Evolutionary conservation across 1,284 basidiomycete genomes (phyloP).

Genomic region (Microbotryum scabiosae): DNA sequence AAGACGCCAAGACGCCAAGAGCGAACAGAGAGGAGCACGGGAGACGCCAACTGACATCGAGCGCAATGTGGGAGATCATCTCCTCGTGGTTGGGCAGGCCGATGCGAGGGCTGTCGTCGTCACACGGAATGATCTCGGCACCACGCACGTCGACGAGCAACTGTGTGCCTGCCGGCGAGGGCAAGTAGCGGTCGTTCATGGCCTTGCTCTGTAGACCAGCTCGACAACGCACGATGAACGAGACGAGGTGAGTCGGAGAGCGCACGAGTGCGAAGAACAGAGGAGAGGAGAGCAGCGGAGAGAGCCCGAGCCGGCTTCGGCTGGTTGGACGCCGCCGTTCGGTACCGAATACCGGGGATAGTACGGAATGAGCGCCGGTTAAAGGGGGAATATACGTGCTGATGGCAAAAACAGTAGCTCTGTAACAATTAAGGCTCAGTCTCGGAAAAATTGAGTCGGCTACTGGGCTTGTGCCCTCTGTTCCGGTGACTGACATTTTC

Average conservation of each 20-base stretch:
- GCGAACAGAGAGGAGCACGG: neutral
- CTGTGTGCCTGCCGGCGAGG: conserved; percentile 21
- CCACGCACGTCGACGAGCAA: conserved; percentile 28
- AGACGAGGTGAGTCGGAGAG: neutral
- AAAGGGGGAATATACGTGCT: too few relatives aligned
- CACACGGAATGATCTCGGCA: conserved; percentile 30
- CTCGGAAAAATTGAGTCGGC: neutral
- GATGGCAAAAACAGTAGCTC: too few relatives aligned
- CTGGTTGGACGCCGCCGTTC: neutral
- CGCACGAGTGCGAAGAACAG: neutral
- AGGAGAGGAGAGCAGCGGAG: neutral
- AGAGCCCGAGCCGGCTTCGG: neutral
- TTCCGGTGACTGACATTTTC: neutral
- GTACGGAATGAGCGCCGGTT: too few relatives aligned
- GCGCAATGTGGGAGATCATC: conserved; percentile 81
- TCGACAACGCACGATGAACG: neutral
- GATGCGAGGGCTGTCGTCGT: conserved; percentile 76
- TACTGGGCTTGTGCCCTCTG: neutral
- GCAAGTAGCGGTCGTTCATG: conserved; percentile 28
- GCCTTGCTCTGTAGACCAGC: neutral
- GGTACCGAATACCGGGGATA: neutral
- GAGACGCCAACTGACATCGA: conserved; percentile 61
- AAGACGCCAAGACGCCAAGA: neutral
- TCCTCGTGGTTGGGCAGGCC: conserved; percentile 94
- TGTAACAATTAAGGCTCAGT: too few relatives aligned